Evolutionary conservation across 2,329 filamentous ascomycete genomes (phyloP).

Genomic region (Aspergillus sp.): DNA sequence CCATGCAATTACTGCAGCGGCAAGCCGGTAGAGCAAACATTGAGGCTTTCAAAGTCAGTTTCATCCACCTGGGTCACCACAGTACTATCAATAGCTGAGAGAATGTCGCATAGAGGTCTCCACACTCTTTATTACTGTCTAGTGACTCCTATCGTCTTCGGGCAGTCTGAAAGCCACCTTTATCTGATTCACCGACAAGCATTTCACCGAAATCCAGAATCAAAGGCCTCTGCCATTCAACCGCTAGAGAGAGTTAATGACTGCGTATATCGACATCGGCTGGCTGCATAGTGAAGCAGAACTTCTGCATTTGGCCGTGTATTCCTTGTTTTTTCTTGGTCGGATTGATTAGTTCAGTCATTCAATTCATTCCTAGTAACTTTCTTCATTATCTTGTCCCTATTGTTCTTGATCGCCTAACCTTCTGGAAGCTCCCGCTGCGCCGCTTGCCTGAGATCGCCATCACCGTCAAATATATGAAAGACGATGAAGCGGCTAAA

Average conservation of each 20-base stretch:
- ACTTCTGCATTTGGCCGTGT: not conserved
- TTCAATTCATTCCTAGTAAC: not conserved
- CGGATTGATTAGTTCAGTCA: not conserved
- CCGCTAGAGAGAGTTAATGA: not conserved
- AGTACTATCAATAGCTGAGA: not conserved
- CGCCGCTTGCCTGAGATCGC: not conserved
- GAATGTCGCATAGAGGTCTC: not conserved
- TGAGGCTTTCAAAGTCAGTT: not conserved
- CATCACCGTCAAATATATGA: too few species aligned
- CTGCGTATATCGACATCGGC: not conserved
- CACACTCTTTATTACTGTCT: not conserved
- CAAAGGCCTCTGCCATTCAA: not conserved
- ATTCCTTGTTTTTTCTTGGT: not conserved
- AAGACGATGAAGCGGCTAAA: too few species aligned
- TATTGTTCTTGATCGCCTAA: not conserved
- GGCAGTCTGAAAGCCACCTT: not conserved
- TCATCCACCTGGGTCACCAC: not conserved
- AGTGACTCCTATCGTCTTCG: not conserved
- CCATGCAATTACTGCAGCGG: not conserved
- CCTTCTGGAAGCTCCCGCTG: not conserved
- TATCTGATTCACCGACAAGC: not conserved
- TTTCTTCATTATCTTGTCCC: not conserved
- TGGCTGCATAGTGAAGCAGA: not conserved
- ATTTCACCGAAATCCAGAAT: too few species aligned
- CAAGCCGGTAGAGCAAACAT: not conserved